These are phyloP conservation scores for Aspergillaceae sp. DNA, from an alignment of 2,329 filamentous ascomycete species.

Conservation along the genomic window DNA sequence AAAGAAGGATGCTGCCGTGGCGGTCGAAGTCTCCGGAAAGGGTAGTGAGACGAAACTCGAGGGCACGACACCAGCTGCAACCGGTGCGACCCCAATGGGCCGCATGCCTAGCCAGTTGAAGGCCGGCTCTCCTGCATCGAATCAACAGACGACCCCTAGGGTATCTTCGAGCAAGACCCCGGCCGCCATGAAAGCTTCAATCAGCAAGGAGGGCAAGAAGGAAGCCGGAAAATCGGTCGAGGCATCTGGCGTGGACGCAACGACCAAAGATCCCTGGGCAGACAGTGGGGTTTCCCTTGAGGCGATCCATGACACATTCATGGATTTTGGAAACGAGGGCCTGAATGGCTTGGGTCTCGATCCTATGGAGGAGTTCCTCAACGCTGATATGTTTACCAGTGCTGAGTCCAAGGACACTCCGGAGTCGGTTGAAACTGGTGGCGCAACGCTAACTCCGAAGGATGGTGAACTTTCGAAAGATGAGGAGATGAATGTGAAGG, in stretches of 20 bases:
- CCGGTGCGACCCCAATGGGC: conserved; percentile 24
- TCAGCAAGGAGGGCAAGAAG: conserved; percentile 20
- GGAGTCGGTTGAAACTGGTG: conserved; percentile 28
- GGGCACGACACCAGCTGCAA: conserved; percentile 21
- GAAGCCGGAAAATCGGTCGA: conserved; percentile 15
- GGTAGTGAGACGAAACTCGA: conserved; percentile 16
- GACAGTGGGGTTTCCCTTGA: conserved; percentile 30
- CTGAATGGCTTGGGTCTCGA: conserved; percentile 23
- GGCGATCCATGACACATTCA: conserved; percentile 31
- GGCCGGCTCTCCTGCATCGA: conserved; percentile 24
- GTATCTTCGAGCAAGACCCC: conserved; percentile 17
- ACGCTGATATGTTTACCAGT: conserved; percentile 26
- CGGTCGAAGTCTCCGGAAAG: conserved; percentile 17
- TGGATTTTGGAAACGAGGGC: conserved; percentile 20
- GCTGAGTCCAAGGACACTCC: conserved; percentile 28
- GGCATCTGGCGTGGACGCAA: conserved; percentile 6
- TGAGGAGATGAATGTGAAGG: conserved; percentile 23
- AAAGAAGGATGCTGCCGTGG: conserved; percentile 10
- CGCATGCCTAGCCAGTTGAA: conserved; percentile 28
- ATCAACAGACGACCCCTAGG: conserved; percentile 27
- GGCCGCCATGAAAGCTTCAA: conserved; percentile 13
- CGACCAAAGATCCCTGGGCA: conserved; percentile 28
- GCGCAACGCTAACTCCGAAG: conserved; percentile 30
- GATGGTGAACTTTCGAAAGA: conserved; percentile 26
- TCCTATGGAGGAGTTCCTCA: conserved; percentile 31